Evolutionary conservation across 208 protist species (phyloP).

Genomic region (Trypanosoma conorhini): DNA sequence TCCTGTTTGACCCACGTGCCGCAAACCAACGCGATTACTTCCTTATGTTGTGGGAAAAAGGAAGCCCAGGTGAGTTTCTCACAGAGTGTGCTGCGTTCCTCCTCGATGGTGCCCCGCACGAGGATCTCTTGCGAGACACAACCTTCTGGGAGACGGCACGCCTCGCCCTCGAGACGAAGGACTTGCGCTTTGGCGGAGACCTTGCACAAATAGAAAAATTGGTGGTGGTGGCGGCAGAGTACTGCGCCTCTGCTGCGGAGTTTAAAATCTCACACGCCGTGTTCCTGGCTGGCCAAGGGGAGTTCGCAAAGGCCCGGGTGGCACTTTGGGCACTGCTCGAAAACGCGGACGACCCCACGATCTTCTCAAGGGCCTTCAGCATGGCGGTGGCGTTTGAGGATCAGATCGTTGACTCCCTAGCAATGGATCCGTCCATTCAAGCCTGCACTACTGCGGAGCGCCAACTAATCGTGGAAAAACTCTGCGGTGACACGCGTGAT

Average conservation of each 20-base stretch:
- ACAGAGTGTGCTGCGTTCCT: constrained; percentile 53
- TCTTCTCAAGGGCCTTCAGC: constrained; percentile 49
- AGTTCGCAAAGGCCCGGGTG: constrained; percentile 43
- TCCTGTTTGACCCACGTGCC: constrained; percentile 55
- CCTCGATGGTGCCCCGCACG: constrained; percentile 3
- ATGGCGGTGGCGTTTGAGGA: constrained; percentile 71
- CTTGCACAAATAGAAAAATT: constrained; percentile 42
- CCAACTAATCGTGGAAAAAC: constrained; percentile 31
- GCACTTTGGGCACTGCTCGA: constrained; percentile 48
- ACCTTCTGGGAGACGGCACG: constrained; percentile 70
- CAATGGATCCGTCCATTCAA: constrained; percentile 42
- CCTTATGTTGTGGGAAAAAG: constrained; percentile 49
- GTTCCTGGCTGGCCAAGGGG: constrained; percentile 74
- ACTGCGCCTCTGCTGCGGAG: constrained; percentile 55
- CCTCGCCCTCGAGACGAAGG: constrained; percentile 46
- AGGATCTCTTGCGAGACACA: constrained; percentile 41
- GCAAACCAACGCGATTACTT: constrained; percentile 64
- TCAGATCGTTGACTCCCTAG: constrained; percentile 74
- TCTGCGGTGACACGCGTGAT: constrained; percentile 24
- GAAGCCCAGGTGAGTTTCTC: constrained; percentile 48
- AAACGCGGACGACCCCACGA: constrained; percentile 43
- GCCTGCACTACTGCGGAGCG: constrained; percentile 33
- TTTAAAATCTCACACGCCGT: constrained; percentile 51
- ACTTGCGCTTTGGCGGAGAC: constrained; percentile 48
- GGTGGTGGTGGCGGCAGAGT: constrained; percentile 36